Percentiles rank a stretch among this genome's conserved stretches.
Evolutionary conservation across 2,329 filamentous ascomycete species (phyloP).

Genomic region (Fulvia fulva): DNA sequence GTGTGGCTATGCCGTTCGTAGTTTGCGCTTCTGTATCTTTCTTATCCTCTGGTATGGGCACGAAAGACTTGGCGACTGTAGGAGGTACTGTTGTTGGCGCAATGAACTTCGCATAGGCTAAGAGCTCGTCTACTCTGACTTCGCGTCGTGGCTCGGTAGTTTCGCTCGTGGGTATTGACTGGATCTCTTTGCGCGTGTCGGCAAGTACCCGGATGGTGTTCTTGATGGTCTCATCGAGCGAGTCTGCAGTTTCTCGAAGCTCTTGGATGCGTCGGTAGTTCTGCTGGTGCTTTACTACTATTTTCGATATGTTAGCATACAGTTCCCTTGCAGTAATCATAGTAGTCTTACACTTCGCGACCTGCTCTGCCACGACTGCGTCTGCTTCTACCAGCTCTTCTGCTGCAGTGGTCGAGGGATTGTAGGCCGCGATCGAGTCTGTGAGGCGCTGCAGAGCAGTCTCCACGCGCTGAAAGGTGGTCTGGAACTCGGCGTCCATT

Average conservation of each 20-base stretch:
- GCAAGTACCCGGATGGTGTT: constrained; percentile 67
- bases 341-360: constrained; percentile 56
- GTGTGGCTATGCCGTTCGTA: constrained; percentile 33
- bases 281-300: constrained; percentile 67
- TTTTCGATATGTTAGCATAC: neutral
- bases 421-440: constrained; percentile 78
- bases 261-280: constrained; percentile 66
- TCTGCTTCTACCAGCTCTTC: constrained; percentile 69
- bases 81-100: constrained; percentile 74
- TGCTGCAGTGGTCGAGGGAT: constrained; percentile 65
- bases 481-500: constrained; percentile 32
- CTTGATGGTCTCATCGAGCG: constrained; percentile 69
- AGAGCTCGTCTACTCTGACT: constrained; percentile 67
- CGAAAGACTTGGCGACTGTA: constrained; percentile 38
- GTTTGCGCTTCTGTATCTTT: constrained; percentile 18
- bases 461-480: constrained; percentile 46
- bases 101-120: constrained; percentile 74
- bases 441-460: constrained; percentile 61
- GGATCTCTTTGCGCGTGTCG: constrained; percentile 68
- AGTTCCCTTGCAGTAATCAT: neutral
- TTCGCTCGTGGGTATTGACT: constrained; percentile 56
- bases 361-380: constrained; percentile 59
- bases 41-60: constrained; percentile 6
- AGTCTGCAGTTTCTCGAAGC: constrained; percentile 62
- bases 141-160: constrained; percentile 41